Conservation (phyloP, 2,329 filamentous ascomycete species). For the Xylariales sp. region DNA sequence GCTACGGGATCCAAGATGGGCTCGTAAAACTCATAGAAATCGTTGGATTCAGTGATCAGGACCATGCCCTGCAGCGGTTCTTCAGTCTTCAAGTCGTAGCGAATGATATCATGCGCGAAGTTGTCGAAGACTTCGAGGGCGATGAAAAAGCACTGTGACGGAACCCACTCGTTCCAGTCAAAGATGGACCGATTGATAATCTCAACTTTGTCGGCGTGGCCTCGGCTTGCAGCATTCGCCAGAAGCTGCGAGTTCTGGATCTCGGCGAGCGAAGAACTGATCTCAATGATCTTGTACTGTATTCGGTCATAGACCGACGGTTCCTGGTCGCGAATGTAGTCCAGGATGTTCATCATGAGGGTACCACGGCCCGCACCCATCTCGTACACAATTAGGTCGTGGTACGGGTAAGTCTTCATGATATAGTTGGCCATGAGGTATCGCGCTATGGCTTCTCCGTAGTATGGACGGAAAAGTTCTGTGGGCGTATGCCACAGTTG, state of each 20-base stretch:
- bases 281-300: constrained; percentile 93
- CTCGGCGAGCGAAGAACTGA: constrained; percentile 74
- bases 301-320: constrained; percentile 92
- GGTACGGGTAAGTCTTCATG: constrained; percentile 87
- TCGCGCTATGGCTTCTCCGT: constrained; percentile 94
- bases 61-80: constrained; percentile 84
- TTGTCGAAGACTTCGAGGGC: constrained; percentile 99
- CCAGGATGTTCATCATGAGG: constrained; percentile 95
- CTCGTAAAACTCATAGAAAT: constrained; percentile 94
- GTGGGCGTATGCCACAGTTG: constrained; percentile 99
- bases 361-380: constrained; percentile 98
- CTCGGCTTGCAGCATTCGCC: constrained; percentile 61
- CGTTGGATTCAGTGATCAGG: constrained; percentile 76
- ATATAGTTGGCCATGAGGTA: constrained; percentile 97
- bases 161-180: constrained; percentile 85
- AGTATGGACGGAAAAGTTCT: constrained; percentile 93
- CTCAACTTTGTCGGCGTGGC: constrained; percentile 81
- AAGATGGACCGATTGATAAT: constrained; percentile 96
- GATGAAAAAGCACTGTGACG: constrained; percentile 93
- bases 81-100: constrained; percentile 80
- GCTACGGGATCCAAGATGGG: constrained; percentile 77
- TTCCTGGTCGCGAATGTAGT: constrained; percentile 87
- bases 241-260: constrained; percentile 71
- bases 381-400: constrained; percentile 97
- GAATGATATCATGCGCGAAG: constrained; percentile 90